phyloP scores from a whole-genome alignment of 352 stramenopile genomes.

The Blastocystis sp. region DNA sequence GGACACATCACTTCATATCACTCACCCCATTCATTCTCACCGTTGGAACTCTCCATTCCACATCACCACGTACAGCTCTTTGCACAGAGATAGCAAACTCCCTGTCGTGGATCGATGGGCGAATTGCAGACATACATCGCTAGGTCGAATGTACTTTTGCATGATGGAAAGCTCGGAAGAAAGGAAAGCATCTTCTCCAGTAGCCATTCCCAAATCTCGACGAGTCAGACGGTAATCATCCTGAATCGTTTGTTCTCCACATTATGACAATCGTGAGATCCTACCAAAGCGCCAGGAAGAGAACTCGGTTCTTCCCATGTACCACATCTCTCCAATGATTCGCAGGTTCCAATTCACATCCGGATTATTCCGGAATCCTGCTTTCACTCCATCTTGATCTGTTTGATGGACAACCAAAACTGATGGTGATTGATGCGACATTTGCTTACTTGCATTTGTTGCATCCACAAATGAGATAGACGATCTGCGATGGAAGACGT shows the following conservation, averaged over 20 bases:
- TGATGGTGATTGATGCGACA: neutral
- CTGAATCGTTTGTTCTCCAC: neutral
- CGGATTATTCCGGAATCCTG: conserved; percentile 38
- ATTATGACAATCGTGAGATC: neutral
- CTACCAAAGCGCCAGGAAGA: neutral
- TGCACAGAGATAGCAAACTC: neutral
- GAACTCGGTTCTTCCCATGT: conserved; percentile 49
- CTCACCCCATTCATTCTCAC: neutral
- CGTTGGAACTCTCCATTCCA: neutral
- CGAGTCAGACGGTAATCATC: neutral
- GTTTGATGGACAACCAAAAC: conserved; percentile 60
- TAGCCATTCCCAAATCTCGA: neutral
- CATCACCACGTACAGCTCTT: conserved; percentile 1
- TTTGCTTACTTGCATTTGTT: conserved; percentile 13
- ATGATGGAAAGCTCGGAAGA: neutral
- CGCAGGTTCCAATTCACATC: conserved; percentile 40
- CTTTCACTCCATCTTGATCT: conserved; percentile 46
- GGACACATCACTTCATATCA: neutral
- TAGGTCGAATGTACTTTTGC: neutral
- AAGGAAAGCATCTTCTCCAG: neutral
- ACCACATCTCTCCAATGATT: conserved; percentile 42
- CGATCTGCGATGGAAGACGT: neutral
- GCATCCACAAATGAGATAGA: conserved; percentile 31
- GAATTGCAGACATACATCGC: conserved; percentile 48
- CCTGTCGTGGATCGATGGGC: neutral